Percentiles rank a stretch among this genome's conserved stretches.
These are phyloP conservation scores for Ceratopteris richardii DNA, from an alignment of 75 land plant species.

Conservation along the genomic window DNA sequence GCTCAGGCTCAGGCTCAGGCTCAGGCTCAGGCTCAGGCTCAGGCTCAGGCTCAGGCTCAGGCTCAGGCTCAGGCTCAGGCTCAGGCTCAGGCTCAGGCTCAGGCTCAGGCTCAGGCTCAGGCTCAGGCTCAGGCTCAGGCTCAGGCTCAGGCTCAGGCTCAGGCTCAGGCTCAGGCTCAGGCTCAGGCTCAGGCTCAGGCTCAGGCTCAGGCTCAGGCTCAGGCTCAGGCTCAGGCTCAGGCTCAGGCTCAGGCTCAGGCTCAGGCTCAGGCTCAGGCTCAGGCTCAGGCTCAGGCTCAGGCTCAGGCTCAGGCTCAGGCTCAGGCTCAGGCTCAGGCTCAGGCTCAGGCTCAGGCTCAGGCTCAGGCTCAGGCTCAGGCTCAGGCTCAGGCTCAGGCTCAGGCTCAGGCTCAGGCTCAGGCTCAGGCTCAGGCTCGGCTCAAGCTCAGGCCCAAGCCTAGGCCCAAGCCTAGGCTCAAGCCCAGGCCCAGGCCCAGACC, in stretches of 20 bases:
- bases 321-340: neutral
- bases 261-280: neutral
- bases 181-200: constrained; percentile 3
- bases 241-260: neutral
- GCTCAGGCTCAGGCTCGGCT: neutral
- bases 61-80: neutral
- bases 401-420: neutral
- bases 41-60: neutral
- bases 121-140: neutral
- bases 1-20: neutral
- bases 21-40: neutral
- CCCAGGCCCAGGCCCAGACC: too few species aligned
- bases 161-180: constrained; percentile 3
- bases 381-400: neutral
- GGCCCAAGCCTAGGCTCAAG: too few species aligned
- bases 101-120: neutral
- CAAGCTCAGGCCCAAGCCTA: neutral
- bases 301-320: neutral
- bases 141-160: constrained; percentile 2
- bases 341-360: neutral
- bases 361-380: neutral
- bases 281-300: neutral
- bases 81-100: neutral
- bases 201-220: neutral
- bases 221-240: neutral